Conservation (phyloP, 2,329 filamentous ascomycete species). For the Rutstroemia sp. region DNA sequence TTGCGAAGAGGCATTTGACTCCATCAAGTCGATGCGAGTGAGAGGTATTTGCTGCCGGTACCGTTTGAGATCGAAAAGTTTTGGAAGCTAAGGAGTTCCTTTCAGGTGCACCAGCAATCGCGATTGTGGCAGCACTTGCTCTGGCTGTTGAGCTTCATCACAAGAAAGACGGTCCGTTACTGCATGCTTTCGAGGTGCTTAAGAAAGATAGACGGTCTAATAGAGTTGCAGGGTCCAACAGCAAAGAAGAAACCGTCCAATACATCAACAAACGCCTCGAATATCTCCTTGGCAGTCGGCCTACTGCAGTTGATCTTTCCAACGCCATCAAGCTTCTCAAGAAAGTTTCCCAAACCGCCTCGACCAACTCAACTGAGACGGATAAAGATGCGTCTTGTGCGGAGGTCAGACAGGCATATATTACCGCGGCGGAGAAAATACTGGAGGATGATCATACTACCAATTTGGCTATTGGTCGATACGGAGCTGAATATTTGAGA, state of each 20-base stretch:
- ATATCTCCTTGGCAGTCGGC: conserved; percentile 81
- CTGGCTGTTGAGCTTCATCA: conserved; percentile 76
- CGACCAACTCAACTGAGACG: conserved; percentile 29
- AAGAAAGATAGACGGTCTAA: conserved; percentile 18
- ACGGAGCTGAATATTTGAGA: conserved; percentile 76
- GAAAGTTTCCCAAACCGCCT: conserved; percentile 46
- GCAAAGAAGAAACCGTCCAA: conserved; percentile 50
- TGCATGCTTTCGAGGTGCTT: neutral
- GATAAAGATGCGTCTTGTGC: conserved; percentile 26
- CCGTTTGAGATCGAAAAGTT: neutral
- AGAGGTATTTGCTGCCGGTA: conserved; percentile 40
- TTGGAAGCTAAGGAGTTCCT: conserved; percentile 8
- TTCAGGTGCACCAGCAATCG: conserved; percentile 81
- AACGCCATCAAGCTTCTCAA: conserved; percentile 83
- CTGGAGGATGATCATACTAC: conserved; percentile 79
- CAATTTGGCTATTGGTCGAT: conserved; percentile 76
- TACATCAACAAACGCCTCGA: conserved; percentile 73
- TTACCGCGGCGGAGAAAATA: conserved; percentile 77
- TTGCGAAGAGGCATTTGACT: conserved; percentile 70
- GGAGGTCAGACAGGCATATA: conserved; percentile 61
- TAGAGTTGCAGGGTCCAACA: conserved; percentile 12
- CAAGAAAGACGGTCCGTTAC: conserved; percentile 37
- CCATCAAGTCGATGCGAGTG: conserved; percentile 72
- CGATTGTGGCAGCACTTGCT: conserved; percentile 89
- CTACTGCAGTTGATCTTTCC: conserved; percentile 89